These are phyloP conservation scores for Boletellus sp. DNA, from an alignment of 768 basidiomycete species.

Conservation along the genomic window DNA sequence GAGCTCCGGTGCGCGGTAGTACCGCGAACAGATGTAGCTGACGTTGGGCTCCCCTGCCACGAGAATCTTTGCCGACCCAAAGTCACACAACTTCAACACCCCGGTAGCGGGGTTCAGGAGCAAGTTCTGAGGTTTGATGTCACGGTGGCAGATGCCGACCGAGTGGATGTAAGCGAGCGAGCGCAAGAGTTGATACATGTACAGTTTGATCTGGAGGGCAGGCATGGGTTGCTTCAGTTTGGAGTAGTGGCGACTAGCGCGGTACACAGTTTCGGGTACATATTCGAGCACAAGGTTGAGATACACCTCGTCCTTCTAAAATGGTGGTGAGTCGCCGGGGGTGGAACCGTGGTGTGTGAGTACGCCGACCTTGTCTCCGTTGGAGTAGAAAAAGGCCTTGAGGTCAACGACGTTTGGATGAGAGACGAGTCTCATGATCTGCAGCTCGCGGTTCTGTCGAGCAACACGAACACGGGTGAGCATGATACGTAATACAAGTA, in stretches of 20 bases:
- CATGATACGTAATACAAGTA: neutral
- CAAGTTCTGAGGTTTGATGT: constrained; percentile 99
- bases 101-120: constrained; percentile 96
- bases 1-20: constrained; percentile 98
- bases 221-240: constrained; percentile 99
- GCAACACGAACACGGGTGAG: constrained; percentile 10
- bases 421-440: constrained; percentile 95
- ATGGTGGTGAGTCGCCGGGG: constrained; percentile 3
- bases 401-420: constrained; percentile 99
- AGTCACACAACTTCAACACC: constrained; percentile 96
- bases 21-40: constrained; percentile 98
- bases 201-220: constrained; percentile 98
- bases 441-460: constrained; percentile 91
- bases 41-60: constrained; percentile 98
- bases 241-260: constrained; percentile 96
- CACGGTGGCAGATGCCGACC: constrained; percentile 98
- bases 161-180: constrained; percentile 99
- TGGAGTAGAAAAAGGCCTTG: constrained; percentile 97
- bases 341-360: constrained; percentile 1
- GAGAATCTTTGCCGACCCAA: constrained; percentile 98
- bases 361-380: constrained; percentile 89
- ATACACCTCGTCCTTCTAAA: constrained; percentile 98
- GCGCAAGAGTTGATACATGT: constrained; percentile 99
- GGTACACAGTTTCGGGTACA: constrained; percentile 98
- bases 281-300: constrained; percentile 99